These are phyloP conservation scores for Gymnopilus dilepis DNA, from an alignment of 768 basidiomycete genomes.

Conservation along the genomic window DNA sequence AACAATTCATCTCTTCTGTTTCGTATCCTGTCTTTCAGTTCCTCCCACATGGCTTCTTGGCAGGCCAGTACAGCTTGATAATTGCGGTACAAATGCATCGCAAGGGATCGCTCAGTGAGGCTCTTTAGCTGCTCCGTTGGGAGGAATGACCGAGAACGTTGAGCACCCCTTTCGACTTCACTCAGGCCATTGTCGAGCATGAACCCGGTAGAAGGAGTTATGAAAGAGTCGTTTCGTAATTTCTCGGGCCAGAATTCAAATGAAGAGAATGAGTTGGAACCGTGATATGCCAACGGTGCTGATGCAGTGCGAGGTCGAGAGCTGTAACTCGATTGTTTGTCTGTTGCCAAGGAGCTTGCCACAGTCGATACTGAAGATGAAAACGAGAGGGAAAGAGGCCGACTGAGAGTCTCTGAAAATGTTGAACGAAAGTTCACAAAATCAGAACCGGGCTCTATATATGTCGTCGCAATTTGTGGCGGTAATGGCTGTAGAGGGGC, in stretches of 20 bases:
- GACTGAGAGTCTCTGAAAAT: slow-evolving; percentile 37
- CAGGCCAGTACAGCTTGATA: slow-evolving; percentile 67
- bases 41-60: slow-evolving; percentile 81
- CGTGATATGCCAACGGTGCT: slow-evolving; percentile 37
- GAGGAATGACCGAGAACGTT: slow-evolving; percentile 41
- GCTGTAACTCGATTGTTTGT: slow-evolving; percentile 30
- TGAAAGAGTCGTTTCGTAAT: slow-evolving; percentile 17
- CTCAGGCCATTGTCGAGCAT: slow-evolving; percentile 52
- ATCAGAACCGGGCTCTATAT: slow-evolving; percentile 43
- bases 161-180: slow-evolving; percentile 42
- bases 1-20: slow-evolving; percentile 58
- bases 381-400: slow-evolving; percentile 56
- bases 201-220: slow-evolving; percentile 41
- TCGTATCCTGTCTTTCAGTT: slow-evolving; percentile 64
- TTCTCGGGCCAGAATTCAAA: slow-evolving; percentile 17
- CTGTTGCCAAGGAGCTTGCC: slow-evolving; percentile 37
- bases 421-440: slow-evolving; percentile 39
- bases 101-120: slow-evolving; percentile 64
- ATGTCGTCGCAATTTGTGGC: slow-evolving; percentile 46
- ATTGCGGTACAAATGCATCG: slow-evolving; percentile 74
- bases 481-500: slow-evolving; percentile 65
- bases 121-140: slow-evolving; percentile 47
- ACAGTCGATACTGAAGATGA: slow-evolving; percentile 53
- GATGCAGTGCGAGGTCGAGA: slow-evolving; percentile 36
- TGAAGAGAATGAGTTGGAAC: slow-evolving; percentile 27